These are phyloP conservation scores for Neoarthrinium moseri DNA, from an alignment of 2,329 filamentous ascomycete genomes.

Conservation along the genomic window DNA sequence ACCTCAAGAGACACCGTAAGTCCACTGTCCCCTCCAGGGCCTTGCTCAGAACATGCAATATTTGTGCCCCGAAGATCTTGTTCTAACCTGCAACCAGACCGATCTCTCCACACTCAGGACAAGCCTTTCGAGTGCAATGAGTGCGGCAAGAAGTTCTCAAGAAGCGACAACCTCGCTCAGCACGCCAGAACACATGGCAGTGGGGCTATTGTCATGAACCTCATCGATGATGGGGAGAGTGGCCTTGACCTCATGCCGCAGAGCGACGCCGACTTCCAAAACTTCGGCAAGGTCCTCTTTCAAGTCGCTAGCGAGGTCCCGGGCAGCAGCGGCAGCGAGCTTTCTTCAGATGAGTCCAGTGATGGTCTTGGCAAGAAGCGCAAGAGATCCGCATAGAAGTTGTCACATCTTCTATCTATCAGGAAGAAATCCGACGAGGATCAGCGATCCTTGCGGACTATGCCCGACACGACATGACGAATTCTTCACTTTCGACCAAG, in stretches of 20 bases:
- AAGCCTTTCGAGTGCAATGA: conserved; percentile 98
- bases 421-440: conserved; percentile 24
- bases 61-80: too few species aligned
- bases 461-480: conserved; percentile 40
- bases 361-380: conserved; percentile 67
- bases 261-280: conserved; percentile 56
- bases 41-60: too few species aligned
- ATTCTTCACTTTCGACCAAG: conserved; percentile 30
- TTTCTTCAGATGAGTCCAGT: conserved; percentile 51
- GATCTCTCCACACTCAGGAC: conserved; percentile 95
- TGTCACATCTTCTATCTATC: conserved; percentile 7
- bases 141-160: conserved; percentile 98
- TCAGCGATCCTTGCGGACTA: conserved; percentile 28
- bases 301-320: conserved; percentile 74
- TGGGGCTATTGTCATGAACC: conserved; percentile 86
- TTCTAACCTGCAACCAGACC: conserved; percentile 51
- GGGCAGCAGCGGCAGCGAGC: conserved; percentile 62
- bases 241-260: conserved; percentile 40
- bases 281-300: conserved; percentile 76
- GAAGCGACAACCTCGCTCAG: conserved; percentile 95
- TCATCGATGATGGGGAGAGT: conserved; percentile 70
- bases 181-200: conserved; percentile 92
- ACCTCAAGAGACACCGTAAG: conserved; percentile 91
- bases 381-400: conserved; percentile 64
- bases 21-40: too few species aligned